A percentile compares a stretch with the other conserved stretches of the same genome.
Evolutionary conservation across 2,329 filamentous ascomycete genomes (phyloP).

Genomic region (Ophiosphaerella herpotricha): DNA sequence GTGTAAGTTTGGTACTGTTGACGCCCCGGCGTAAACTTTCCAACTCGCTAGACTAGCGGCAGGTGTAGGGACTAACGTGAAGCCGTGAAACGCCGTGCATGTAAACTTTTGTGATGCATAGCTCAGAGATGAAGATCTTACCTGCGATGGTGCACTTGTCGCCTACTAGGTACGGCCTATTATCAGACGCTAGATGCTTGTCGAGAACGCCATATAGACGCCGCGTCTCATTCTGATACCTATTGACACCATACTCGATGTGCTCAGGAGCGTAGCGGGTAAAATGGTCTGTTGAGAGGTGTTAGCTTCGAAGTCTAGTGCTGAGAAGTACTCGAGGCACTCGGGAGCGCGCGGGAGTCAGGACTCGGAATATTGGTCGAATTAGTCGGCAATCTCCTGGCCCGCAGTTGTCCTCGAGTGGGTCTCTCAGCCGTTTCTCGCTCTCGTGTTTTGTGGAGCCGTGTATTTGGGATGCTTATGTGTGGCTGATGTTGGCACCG

Average conservation of each 20-base stretch:
- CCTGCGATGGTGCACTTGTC: constrained; percentile 63
- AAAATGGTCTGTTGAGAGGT: constrained; percentile 68
- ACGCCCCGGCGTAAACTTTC: no score
- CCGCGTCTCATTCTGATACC: constrained; percentile 83
- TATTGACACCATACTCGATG: constrained; percentile 80
- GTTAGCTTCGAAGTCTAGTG: constrained; percentile 4
- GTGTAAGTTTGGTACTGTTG: constrained; percentile 8
- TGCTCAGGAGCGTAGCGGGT: constrained; percentile 78
- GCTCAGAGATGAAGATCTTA: constrained; percentile 9
- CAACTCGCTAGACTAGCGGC: no score
- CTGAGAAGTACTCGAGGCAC: not conserved
- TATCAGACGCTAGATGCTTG: constrained; percentile 63
- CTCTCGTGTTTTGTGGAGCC: no score
- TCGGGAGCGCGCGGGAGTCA: not conserved
- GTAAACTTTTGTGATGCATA: not conserved
- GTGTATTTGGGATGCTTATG: no score
- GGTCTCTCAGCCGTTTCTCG: no score
- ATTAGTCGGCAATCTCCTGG: no score
- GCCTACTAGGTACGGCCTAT: constrained; percentile 61
- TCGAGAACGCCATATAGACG: constrained; percentile 80
- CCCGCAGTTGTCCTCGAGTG: no score
- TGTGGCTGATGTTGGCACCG: no score
- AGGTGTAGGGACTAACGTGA: not conserved
- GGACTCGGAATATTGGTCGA: no score
- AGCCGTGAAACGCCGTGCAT: no score